Conservation (phyloP, 2,329 filamentous ascomycete genomes). For the Alternaria tenuissima region DNA sequence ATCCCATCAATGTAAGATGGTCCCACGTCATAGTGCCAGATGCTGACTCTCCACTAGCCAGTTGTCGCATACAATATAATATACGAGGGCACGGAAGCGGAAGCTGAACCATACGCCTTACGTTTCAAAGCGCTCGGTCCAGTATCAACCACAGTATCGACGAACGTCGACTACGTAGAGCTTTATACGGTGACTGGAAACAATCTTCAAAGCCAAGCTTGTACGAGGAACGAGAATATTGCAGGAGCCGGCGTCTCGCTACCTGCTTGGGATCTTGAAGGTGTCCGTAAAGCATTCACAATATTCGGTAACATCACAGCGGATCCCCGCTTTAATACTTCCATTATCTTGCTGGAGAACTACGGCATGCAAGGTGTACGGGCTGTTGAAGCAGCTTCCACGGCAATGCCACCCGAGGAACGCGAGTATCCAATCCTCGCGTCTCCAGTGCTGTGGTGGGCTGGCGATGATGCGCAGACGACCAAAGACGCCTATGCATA, state of each 20-base stretch:
- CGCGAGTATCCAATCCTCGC: conserved; percentile 47
- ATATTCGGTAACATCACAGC: conserved; percentile 29
- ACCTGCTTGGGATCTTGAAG: conserved; percentile 24
- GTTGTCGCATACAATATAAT: conserved; percentile 27
- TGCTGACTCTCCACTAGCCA: conserved; percentile 13
- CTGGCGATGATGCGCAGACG: conserved; percentile 16
- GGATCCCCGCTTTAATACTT: conserved; percentile 28
- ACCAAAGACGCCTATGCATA: conserved; percentile 21
- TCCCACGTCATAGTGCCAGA: neutral
- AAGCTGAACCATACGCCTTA: conserved; percentile 23
- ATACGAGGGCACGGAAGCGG: conserved; percentile 27
- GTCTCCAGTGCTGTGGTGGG: conserved; percentile 26
- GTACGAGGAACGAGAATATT: conserved; percentile 20
- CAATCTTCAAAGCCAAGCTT: conserved; percentile 20
- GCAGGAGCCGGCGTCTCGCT: conserved; percentile 26
- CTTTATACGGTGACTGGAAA: conserved; percentile 29
- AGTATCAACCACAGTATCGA: conserved; percentile 5
- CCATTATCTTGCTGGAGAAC: conserved; percentile 30
- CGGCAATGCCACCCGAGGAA: conserved; percentile 26
- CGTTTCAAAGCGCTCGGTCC: conserved; percentile 28
- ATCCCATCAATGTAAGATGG: conserved; percentile 23
- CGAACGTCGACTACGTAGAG: conserved; percentile 23
- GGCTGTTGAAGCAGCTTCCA: conserved; percentile 14
- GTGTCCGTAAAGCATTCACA: conserved; percentile 25
- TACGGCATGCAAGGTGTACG: conserved; percentile 32